Base-by-base conservation (phyloP, 306 rosid species). In the Casuarina equisetifolia region DNA sequence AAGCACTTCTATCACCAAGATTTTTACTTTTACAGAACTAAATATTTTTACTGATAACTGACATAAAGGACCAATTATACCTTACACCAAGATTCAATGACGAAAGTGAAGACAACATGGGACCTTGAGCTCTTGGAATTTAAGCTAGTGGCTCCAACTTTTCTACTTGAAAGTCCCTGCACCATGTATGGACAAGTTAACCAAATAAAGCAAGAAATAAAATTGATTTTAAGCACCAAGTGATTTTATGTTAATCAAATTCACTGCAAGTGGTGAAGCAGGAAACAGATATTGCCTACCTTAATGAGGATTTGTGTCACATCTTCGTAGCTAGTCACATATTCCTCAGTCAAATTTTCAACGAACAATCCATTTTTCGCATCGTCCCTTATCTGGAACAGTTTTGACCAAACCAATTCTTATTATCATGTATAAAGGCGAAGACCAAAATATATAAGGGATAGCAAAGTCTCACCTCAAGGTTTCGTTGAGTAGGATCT, bases 131-230 rank as follows among this genome's bases (percentile, higher is more conserved):
- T 89, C 90, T 92, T 91, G 52, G 99, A 90, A 77, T 91, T 92
- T 84, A 85, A 80, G 81, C 92, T 86, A 67, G 97, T 89, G 57
- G 97, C 90, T 84, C 97, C 97, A 64, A 91, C 97, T 88, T 92
- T 95, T 88, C 96, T 91, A 80, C 94, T 92, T 43, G 99, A 95
- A 72, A 95, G 97, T 44, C 99, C 99, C 99, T 95, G 90, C 82
- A 82, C 71, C 84, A 70, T 61, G 74, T 25, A 39, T 16, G 46
- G 57, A 78, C 50, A 77, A 25, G 16, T 38, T 69, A 72, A 72
- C 72, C 45, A 43, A 70, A 72, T n/a, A 15, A 73, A 38, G 13
- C 55, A 70, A 39, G 45, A 13, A 52, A 51, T 15, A 51, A 68
- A 32, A 78, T 58, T 78, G 16, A 50, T 75, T 38, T 70, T 73